Evolutionary conservation across 805 yeast species (phyloP).

Genomic region (Kazachstania psychrophila): DNA sequence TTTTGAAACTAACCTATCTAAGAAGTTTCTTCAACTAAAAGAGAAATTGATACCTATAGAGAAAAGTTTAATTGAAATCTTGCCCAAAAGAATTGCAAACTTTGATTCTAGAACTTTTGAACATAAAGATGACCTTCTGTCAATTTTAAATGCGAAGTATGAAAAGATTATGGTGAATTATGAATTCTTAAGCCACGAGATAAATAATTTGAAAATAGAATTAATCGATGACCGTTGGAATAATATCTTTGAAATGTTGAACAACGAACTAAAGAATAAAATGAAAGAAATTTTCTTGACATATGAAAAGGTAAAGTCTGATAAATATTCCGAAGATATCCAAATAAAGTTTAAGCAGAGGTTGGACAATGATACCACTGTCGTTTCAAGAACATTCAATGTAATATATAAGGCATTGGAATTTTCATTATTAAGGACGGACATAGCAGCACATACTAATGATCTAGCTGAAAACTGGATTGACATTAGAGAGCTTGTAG

Average conservation of each 20-base stretch:
- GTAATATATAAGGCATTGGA: constrained; percentile 34
- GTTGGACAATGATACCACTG: constrained; percentile 32
- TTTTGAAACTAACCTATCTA: constrained; percentile 34
- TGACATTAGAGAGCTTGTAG: constrained; percentile 13
- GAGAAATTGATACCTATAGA: constrained; percentile 41
- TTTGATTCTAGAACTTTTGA: constrained; percentile 30
- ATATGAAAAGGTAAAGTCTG: constrained; percentile 6
- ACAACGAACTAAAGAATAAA: constrained; percentile 33
- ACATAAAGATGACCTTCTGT: constrained; percentile 19
- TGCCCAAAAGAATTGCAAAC: constrained; percentile 42
- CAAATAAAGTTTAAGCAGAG: constrained; percentile 25
- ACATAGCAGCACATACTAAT: constrained; percentile 30
- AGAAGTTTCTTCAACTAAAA: constrained; percentile 35
- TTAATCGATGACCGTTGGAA: constrained; percentile 49
- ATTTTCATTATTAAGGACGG: constrained; percentile 34
- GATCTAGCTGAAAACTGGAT: constrained; percentile 32
- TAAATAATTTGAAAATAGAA: constrained; percentile 36
- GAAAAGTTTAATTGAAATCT: constrained; percentile 41
- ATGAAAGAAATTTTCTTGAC: constrained; percentile 17
- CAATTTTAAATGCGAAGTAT: constrained; percentile 33
- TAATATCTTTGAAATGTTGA: constrained; percentile 40
- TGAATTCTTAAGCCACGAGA: constrained; percentile 34
- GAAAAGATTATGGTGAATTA: constrained; percentile 34
- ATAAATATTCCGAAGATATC: constrained; percentile 10
- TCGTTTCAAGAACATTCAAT: constrained; percentile 33